Base-by-base conservation (phyloP, 1,139 yeast genomes). In the Protomyces inouyei region DNA sequence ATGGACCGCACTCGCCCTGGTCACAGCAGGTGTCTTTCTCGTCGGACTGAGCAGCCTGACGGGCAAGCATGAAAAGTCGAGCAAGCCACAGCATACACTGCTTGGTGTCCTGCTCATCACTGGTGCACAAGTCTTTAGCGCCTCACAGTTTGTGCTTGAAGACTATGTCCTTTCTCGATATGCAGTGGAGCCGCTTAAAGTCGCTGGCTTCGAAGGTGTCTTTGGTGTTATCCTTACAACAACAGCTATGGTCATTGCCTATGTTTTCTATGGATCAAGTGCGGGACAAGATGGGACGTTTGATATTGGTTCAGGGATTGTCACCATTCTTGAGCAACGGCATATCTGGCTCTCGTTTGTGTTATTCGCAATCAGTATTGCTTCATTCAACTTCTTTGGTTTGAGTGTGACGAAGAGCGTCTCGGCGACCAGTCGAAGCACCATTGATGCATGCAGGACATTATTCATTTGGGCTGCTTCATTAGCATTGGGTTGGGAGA, bases 381-480 rank as follows among this genome's bases (percentile, higher is more conserved):
- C 64, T 8, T 72, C 81, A 6, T 88, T 88, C 79, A 88, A 88
- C 73, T 86, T 80, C 72, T 85, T 85, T 70, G 96, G 96, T 0
- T 80, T 88, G 57, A 80, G 89, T 3, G 78, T 88, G 55, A 88
- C 95, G 1, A 80, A 82, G 61, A 76, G 77, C 60, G 74, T 87
- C 61, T 85, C 88, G 61, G 95, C 95, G 43, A 88, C 95, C 0
- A 81, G 93, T 2, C 79, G 95, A 72, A 84, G 91, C 21, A 88
- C 95, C 1, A 82, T 88, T 55, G 95, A 88, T 72, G 85, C 92
- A 0, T 85, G 88, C 68, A 80, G 95, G 70, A 88, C 95, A 0
- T 76, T 87, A 52, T 76, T 87, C 51, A 92, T 88, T 23, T 88
- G 95, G 95, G 61, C 85, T 0, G 80, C 86, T n/a, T 89, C 95